These are phyloP conservation scores for Escovopsis sp. DNA, from an alignment of 2,329 filamentous ascomycete species.

Conservation along the genomic window DNA sequence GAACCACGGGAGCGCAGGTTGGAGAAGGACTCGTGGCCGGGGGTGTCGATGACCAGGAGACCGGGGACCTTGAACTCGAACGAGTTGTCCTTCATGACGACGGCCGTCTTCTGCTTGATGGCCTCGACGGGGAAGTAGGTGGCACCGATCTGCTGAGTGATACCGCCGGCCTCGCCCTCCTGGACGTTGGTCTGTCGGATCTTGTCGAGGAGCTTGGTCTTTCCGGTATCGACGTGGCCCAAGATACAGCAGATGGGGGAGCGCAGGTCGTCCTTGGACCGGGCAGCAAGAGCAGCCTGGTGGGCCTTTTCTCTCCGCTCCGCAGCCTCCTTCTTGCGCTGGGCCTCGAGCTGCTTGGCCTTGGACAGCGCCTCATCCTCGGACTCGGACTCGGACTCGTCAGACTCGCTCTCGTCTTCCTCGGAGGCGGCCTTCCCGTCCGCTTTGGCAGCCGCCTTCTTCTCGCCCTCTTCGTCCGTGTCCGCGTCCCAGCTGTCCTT, in stretches of 20 bases:
- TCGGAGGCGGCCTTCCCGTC: slow-evolving; percentile 14
- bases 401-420: slow-evolving; percentile 16
- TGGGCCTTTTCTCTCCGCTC: slow-evolving; percentile 80
- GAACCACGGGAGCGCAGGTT: slow-evolving; percentile 94
- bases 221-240: slow-evolving; percentile 98
- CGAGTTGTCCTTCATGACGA: slow-evolving; percentile 77
- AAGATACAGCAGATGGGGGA: slow-evolving; percentile 99
- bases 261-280: slow-evolving; percentile 85
- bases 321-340: slow-evolving; percentile 76
- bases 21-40: slow-evolving; percentile 99
- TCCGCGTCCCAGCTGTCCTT: slow-evolving; percentile 96
- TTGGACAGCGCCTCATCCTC: slow-evolving; percentile 65
- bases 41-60: slow-evolving; percentile 92
- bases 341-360: slow-evolving; percentile 54
- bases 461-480: slow-evolving; percentile 52
- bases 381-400: slow-evolving; percentile 34
- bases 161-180: slow-evolving; percentile 97
- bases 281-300: slow-evolving; percentile 78
- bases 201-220: slow-evolving; percentile 98
- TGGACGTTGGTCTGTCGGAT: slow-evolving; percentile 97
- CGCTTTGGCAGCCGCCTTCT: slow-evolving; percentile 17
- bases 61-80: slow-evolving; percentile 98
- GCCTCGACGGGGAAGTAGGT: slow-evolving; percentile 97
- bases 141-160: slow-evolving; percentile 98
- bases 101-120: slow-evolving; percentile 78